phyloP scores from a whole-genome alignment of 2,329 filamentous ascomycete species.

The Talaromyces sp. region DNA sequence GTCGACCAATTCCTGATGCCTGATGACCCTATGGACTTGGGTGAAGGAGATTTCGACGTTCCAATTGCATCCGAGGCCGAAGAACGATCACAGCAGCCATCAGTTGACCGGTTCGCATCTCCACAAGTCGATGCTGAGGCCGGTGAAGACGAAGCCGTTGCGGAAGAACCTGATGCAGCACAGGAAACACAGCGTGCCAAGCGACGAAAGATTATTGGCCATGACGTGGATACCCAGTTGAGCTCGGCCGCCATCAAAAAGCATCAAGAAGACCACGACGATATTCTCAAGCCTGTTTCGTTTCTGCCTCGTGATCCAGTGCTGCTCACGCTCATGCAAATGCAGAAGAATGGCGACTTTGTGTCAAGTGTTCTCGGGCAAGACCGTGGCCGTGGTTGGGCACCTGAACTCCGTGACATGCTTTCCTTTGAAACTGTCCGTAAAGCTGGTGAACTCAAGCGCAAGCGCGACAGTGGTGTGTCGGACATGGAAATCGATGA shows the following conservation, averaged over 20 bases:
- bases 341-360: conserved; percentile 88
- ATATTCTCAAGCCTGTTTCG: conserved; percentile 75
- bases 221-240: conserved; percentile 78
- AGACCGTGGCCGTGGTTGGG: conserved; percentile 74
- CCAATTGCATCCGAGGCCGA: conserved; percentile 38
- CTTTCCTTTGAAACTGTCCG: conserved; percentile 81
- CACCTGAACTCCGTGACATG: conserved; percentile 86
- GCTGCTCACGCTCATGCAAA: conserved; percentile 79
- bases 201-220: conserved; percentile 75
- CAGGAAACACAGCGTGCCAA: conserved; percentile 70
- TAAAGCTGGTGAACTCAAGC: conserved; percentile 76
- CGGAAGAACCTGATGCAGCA: conserved; percentile 46
- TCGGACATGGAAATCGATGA: conserved; percentile 72
- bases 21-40: conserved; percentile 53
- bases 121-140: conserved; percentile 65
- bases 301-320: conserved; percentile 86
- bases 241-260: conserved; percentile 75
- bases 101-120: conserved; percentile 67
- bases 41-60: conserved; percentile 54
- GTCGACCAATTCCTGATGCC: conserved; percentile 55
- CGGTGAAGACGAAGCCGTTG: conserved; percentile 47
- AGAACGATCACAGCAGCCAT: conserved; percentile 57
- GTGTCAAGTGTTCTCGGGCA: conserved; percentile 83
- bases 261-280: conserved; percentile 79
- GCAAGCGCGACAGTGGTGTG: conserved; percentile 86